Conservation (phyloP, 2,329 filamentous ascomycete genomes). For the Biscogniauxia mediterranea region DNA sequence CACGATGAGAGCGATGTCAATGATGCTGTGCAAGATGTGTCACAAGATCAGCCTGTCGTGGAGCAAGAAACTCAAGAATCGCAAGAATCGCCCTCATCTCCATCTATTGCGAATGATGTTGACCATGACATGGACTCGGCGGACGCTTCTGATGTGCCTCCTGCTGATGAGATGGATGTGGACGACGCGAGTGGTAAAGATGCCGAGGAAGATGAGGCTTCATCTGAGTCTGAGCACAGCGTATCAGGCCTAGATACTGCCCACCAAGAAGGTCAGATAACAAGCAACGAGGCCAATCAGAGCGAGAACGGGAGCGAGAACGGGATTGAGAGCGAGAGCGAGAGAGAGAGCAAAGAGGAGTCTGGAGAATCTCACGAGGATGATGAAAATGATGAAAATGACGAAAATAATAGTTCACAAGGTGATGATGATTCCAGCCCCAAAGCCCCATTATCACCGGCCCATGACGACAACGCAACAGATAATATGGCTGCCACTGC, state of each 20-base stretch:
- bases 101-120: neutral
- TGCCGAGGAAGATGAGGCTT: neutral
- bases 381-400: constrained; percentile 10
- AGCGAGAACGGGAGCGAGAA: constrained; percentile 4
- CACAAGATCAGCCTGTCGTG: neutral
- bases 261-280: constrained; percentile 7
- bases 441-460: neutral
- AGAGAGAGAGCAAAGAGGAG: constrained; percentile 1
- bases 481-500: neutral
- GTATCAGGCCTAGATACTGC: constrained; percentile 1
- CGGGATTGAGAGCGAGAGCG: constrained; percentile 4
- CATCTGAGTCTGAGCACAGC: neutral
- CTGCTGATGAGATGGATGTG: constrained; percentile 6
- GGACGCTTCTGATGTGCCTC: neutral
- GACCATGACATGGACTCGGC: neutral
- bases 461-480: neutral
- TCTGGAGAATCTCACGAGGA: constrained; percentile 9
- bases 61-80: neutral
- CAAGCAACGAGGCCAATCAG: constrained; percentile 1
- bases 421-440: neutral
- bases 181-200: neutral
- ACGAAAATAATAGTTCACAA: neutral
- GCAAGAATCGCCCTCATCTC: neutral
- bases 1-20: neutral
- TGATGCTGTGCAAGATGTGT: constrained; percentile 2